Evolutionary conservation across 768 basidiomycete genomes (phyloP), one percentile per base, ranked within the genome.

Genomic region (Sarcodon aspratus): DNA sequence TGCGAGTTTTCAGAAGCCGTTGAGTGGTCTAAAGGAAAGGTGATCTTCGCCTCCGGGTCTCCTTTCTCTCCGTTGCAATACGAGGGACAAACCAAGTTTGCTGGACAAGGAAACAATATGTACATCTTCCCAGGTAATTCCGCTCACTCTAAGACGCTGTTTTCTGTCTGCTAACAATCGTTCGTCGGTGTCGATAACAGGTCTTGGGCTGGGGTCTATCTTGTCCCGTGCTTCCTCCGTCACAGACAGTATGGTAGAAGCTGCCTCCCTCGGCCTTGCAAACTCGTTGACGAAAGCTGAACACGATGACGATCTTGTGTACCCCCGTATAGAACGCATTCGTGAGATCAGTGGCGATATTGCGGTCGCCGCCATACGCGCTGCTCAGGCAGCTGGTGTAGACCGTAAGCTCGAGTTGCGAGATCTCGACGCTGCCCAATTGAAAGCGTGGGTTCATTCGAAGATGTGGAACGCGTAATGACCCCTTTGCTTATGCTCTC

Each of bases 31-130:
- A 65, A 78, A 38, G 92, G 93, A 31, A 68, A 63, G 37, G 85
- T 84, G 13, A 76, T 96, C 49, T 96, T 92, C 60, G 92, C 94
- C 0, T 83, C 80, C 36, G 93, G 92, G 3, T 87, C 85, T 33
- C 93, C 92, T 3, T 96, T 93, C 76, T 74, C 78, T 11, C 70
- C 74, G 43, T 71, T 81, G 54, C 57, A 65, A 49, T 83, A 71
- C 66, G 63, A 72, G 34, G 80, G 79, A 32, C 69, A 67, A 47
- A 71, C 55, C 33, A 67, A 82, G 54, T 80, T 82, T 54, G 81
- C 93, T 2, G 88, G 89, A 18, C 94, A 96, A 66, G 92, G 92
- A 27, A 96, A 95, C 63, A 97, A 95, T 65, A 92, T 93, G 88
- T 87, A 85, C 63, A 84, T 85, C 58, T 83, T 83, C 72, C 80